Evolutionary conservation across 1,139 yeast genomes (phyloP).

Genomic region (Kluyveromyces sp.): DNA sequence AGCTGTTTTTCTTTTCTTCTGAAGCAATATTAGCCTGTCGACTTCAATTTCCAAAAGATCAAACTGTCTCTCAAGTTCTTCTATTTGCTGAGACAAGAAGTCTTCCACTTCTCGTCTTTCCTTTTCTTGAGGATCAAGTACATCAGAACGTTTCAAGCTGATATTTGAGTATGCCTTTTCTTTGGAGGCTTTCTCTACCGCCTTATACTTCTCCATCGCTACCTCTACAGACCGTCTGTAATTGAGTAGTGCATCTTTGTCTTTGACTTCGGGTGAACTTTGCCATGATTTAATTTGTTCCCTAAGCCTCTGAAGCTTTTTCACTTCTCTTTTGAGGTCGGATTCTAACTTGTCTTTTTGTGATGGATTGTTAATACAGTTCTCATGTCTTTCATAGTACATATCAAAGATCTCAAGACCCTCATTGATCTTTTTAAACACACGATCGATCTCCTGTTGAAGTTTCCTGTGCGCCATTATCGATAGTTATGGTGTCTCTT

Average conservation of each 20-base stretch:
- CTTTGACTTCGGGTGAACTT: conserved; percentile 63
- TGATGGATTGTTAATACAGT: conserved; percentile 50
- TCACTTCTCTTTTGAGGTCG: conserved; percentile 68
- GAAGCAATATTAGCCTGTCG: conserved; percentile 34
- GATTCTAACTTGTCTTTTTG: conserved; percentile 66
- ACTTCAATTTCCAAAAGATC: conserved; percentile 57
- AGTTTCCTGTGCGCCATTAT: conserved; percentile 60
- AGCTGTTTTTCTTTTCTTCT: conserved; percentile 45
- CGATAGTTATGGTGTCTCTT: neutral
- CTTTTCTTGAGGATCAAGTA: conserved; percentile 52
- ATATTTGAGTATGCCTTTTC: conserved; percentile 68
- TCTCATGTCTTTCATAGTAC: conserved; percentile 60
- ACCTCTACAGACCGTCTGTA: conserved; percentile 60
- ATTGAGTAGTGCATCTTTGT: conserved; percentile 53
- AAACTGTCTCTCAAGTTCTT: conserved; percentile 55
- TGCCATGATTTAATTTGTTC: conserved; percentile 78
- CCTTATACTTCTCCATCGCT: conserved; percentile 78
- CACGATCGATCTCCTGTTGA: conserved; percentile 71
- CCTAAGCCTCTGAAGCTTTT: conserved; percentile 63
- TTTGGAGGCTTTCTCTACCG: conserved; percentile 66
- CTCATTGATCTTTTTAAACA: conserved; percentile 70
- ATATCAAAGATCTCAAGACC: conserved; percentile 65
- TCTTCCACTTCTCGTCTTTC: conserved; percentile 52
- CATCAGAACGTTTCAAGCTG: conserved; percentile 44
- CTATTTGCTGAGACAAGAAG: conserved; percentile 53